These are phyloP conservation scores for Claviceps maximensis DNA, from an alignment of 2,329 filamentous ascomycete species.

Conservation along the genomic window DNA sequence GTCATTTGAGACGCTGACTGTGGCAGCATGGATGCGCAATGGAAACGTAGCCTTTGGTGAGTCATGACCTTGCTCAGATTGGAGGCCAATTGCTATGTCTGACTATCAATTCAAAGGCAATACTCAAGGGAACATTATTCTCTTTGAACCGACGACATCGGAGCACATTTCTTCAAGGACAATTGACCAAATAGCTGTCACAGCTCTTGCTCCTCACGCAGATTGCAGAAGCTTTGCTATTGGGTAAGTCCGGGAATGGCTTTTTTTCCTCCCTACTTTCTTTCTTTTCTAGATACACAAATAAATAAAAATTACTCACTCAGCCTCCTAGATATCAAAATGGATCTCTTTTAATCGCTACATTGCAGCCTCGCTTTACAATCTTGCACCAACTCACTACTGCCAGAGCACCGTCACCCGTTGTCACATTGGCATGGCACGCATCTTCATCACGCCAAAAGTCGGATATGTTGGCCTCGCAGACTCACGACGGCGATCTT, in stretches of 20 bases:
- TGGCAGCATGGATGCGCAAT: slow-evolving; percentile 91
- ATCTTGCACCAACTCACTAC: slow-evolving; percentile 88
- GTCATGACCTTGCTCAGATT: slow-evolving; percentile 15
- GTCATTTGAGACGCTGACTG: slow-evolving; percentile 74
- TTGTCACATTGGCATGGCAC: slow-evolving; percentile 85
- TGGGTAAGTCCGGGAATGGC: slow-evolving; percentile 45
- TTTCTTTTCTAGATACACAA: too few relatives aligned
- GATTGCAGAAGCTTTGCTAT: slow-evolving; percentile 95
- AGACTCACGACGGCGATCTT: slow-evolving; percentile 82
- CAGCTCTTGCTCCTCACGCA: slow-evolving; percentile 74
- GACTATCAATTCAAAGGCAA: slow-evolving; percentile 50
- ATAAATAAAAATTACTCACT: slow-evolving; percentile 5
- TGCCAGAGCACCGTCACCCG: slow-evolving; percentile 69
- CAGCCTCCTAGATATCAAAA: slow-evolving; percentile 63
- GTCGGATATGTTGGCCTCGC: slow-evolving; percentile 92
- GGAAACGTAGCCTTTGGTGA: slow-evolving; percentile 93
- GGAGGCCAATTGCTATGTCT: not conserved
- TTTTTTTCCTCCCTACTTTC: not conserved
- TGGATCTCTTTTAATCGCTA: slow-evolving; percentile 82
- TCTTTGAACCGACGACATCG: slow-evolving; percentile 86
- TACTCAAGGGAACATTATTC: slow-evolving; percentile 78
- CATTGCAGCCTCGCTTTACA: slow-evolving; percentile 79
- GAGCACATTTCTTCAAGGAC: slow-evolving; percentile 87
- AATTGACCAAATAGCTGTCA: slow-evolving; percentile 83
- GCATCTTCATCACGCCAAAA: slow-evolving; percentile 91